Evolutionary conservation across 2,329 filamentous ascomycete species (phyloP).

Genomic region (Cryoendolithus antarcticus): DNA sequence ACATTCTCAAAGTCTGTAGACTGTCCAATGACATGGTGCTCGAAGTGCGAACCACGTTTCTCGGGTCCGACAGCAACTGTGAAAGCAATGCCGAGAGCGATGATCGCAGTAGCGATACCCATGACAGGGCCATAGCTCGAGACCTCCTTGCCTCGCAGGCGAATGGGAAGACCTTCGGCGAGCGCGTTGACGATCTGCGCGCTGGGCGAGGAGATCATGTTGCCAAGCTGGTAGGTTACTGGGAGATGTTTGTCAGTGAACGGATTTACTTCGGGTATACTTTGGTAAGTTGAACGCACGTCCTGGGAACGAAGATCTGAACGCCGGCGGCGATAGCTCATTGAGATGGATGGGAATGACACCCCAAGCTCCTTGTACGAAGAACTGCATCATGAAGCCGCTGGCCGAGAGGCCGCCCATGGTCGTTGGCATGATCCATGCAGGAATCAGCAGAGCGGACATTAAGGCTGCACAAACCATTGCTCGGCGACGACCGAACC

Average conservation of each 20-base stretch:
- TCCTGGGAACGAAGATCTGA: constrained; percentile 58
- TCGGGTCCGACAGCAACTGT: constrained; percentile 62
- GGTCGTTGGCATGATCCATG: constrained; percentile 55
- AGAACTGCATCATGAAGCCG: constrained; percentile 60
- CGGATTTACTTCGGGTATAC: neutral
- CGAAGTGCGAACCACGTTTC: constrained; percentile 59
- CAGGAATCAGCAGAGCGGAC: constrained; percentile 52
- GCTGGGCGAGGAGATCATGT: constrained; percentile 60
- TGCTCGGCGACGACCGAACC: constrained; percentile 57
- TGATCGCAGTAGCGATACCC: constrained; percentile 66
- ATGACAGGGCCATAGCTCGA: constrained; percentile 64
- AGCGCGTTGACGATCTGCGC: constrained; percentile 69
- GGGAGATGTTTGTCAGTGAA: neutral
- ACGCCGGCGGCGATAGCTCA: constrained; percentile 58
- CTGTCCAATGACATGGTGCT: constrained; percentile 34
- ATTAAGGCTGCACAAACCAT: constrained; percentile 51
- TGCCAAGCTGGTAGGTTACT: constrained; percentile 60
- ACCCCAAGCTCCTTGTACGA: constrained; percentile 54
- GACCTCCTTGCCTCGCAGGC: constrained; percentile 41
- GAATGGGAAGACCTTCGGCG: constrained; percentile 50
- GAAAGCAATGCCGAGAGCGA: constrained; percentile 54
- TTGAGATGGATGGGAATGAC: constrained; percentile 63
- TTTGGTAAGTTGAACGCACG: constrained; percentile 12
- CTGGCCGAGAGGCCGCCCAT: constrained; percentile 49
- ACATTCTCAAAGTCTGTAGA: constrained; percentile 6